Evolutionary conservation across 805 yeast species (phyloP).

Genomic region (Yamadazyma kitorensis): DNA sequence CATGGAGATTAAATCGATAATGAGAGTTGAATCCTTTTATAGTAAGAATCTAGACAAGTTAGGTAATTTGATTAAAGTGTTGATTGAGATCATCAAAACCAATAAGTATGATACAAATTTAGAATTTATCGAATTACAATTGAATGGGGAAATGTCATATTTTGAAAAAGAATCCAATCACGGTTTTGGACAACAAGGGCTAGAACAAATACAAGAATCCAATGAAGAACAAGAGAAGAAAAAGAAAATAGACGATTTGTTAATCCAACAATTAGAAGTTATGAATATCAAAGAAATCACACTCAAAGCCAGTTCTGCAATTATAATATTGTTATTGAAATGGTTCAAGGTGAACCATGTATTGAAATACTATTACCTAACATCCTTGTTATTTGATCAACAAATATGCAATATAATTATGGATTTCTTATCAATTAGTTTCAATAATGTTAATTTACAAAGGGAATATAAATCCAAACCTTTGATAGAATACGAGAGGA

Average conservation of each 20-base stretch:
- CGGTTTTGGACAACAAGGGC: background rate
- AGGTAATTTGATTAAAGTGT: conserved; percentile 60
- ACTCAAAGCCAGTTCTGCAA: conserved; percentile 55
- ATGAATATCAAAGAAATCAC: conserved; percentile 60
- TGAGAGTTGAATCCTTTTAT: conserved; percentile 63
- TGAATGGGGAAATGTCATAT: conserved; percentile 30
- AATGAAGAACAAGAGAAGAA: conserved; percentile 10
- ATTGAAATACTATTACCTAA: conserved; percentile 71
- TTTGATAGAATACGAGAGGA: conserved; percentile 26
- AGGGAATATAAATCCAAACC: conserved; percentile 12
- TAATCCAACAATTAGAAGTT: conserved; percentile 50
- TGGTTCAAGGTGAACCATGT: conserved; percentile 84
- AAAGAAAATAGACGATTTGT: conserved; percentile 19
- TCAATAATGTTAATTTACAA: conserved; percentile 35
- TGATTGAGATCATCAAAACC: conserved; percentile 61
- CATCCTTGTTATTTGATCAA: conserved; percentile 72
- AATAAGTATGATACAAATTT: conserved; percentile 39
- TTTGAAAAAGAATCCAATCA: conserved; percentile 11
- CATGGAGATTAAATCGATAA: conserved; percentile 40
- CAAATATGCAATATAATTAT: conserved; percentile 43
- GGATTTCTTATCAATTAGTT: conserved; percentile 32
- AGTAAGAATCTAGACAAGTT: conserved; percentile 48
- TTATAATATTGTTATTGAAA: conserved; percentile 50
- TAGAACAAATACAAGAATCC: background rate
- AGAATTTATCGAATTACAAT: conserved; percentile 33